Evolutionary conservation across 805 yeast species (phyloP), one percentile per base, ranked within the genome.

Genomic region (Yamadazyma akitaensis): DNA sequence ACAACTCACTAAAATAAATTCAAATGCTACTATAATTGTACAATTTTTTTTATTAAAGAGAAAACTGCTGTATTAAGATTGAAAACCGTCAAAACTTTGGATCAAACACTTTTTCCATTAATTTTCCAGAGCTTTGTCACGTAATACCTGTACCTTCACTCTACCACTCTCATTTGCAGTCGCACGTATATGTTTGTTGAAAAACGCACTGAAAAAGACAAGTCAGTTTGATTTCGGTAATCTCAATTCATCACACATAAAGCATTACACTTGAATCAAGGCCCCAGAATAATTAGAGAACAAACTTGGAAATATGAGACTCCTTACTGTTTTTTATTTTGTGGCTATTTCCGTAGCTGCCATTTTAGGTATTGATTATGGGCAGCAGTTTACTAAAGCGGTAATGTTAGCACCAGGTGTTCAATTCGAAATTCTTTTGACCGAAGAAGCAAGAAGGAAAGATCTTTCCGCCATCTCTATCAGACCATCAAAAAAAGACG

Each of bases 401-500:
- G 88, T 84, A 42, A 72, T 94, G 39, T 86, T 94, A 35, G 96
- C 97, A 0, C 97, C 97, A 0, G 88, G 90, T 11, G 82, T 89
- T 17, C 85, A 90, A 13, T 83, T 91, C 60, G 98, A 94, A 59
- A 77, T 94, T 35, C 84, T 94, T 12, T 70, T 94, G 51, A 88
- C 97, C 3, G 84, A 88, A 21, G 98, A 94, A 58, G 85, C 96
- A 2, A 88, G 90, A 65, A 76, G 99, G 48, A 94, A 94, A 62
- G 98, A 92, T 57, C 72, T 83, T 4, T 77, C 91, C 3, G 97
- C 95, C 0, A 56, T 94, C 11, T 83, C 87, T 0, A 72, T 91
- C 50, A 77, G 82, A 43, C 63, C 70, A 1, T 63, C 46, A 36
- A 52, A 53, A 14, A 55, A 67, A 5, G 70, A 70, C 25, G 82